Evolutionary conservation across 306 rosid genomes (phyloP), one percentile per base, ranked within the genome.

Genomic region (Sophora flavescens): DNA sequence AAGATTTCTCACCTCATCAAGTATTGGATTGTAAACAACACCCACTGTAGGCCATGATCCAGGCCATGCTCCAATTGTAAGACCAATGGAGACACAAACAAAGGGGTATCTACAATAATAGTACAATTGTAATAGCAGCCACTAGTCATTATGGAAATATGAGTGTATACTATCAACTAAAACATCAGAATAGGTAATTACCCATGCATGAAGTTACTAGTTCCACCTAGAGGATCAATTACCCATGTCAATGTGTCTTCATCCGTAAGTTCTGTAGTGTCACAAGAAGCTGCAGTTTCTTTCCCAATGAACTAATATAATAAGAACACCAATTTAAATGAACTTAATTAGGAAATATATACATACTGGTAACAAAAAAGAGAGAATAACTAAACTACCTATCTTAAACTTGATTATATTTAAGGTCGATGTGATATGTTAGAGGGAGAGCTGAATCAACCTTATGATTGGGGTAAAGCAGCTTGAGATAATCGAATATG

Each of bases 221-320:
- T 95, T 86, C 99, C 99, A 80, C 92, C 99, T 57, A 95, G 83
- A 73, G 99, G 99, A 89, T 95, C 99, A 41, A 95, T 97, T 74
- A 95, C 87, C 99, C 99, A 22, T 22, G 22, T 1, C 22, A 22
- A 95, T 47, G 99, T 95, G 50, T 89, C 97, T 41, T 95, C 97
- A 86, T 95, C 93, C 0, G 99, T 92, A 80, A 95, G 91, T 75
- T 95, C 98, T 14, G 87, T 82, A 69, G 61, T 74, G 70, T 97
- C 97, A 83, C 7, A 74, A 63, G 96, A 96, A 85, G 99, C 99
- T 3, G 97, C 84, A 69, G 97, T 92, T 85, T 95, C 99, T 81
- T 95, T 98, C 51, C 99, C 99, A 30, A 95, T 95, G 84, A 95
- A 87, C 99, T 95, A 77, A 81, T 67, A 32, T 67, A 32, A 22